Evolutionary conservation across 192 early-diverging fungal genomes (phyloP).

Genomic region (Lobosporangium transversale): DNA sequence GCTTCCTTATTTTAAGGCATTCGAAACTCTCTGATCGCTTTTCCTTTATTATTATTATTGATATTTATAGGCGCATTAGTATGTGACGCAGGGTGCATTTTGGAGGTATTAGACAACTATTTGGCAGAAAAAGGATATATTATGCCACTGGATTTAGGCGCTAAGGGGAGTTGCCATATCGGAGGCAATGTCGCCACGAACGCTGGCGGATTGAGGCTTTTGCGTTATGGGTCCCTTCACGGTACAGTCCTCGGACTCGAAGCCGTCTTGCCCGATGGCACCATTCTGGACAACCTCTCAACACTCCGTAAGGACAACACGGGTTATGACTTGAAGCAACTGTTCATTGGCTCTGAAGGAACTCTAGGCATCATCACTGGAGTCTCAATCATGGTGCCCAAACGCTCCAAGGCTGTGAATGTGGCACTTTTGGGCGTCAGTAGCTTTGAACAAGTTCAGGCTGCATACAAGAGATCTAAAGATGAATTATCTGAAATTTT

Average conservation of each 20-base stretch:
- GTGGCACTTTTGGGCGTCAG: conserved; percentile 86
- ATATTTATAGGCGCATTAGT: conserved; percentile 80
- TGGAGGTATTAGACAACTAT: conserved; percentile 91
- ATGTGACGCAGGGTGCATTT: conserved; percentile 91
- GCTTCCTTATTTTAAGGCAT: too few relatives aligned
- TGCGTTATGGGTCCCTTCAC: conserved; percentile 96
- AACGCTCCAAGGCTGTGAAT: conserved; percentile 74
- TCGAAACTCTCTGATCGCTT: too few relatives aligned
- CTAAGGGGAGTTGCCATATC: conserved; percentile 95
- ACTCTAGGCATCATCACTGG: conserved; percentile 94
- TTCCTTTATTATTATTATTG: too few relatives aligned
- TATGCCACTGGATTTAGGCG: conserved; percentile 95
- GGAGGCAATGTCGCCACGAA: conserved; percentile 99
- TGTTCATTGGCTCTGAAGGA: conserved; percentile 98
- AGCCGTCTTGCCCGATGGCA: conserved; percentile 94
- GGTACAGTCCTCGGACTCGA: conserved; percentile 96
- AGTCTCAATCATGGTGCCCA: conserved; percentile 88
- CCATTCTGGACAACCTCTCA: conserved; percentile 84
- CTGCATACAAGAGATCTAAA: conserved; percentile 82
- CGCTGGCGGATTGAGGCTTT: conserved; percentile 93
- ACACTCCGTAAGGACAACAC: conserved; percentile 98
- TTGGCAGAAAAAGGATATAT: conserved; percentile 85
- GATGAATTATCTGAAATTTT: conserved; percentile 90
- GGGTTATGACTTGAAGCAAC: conserved; percentile 95
- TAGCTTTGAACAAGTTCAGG: conserved; percentile 84